Percentiles rank a stretch among this genome's conserved stretches.
Conservation (phyloP, 2,329 filamentous ascomycete genomes). For the Verticillium nubilum region DNA sequence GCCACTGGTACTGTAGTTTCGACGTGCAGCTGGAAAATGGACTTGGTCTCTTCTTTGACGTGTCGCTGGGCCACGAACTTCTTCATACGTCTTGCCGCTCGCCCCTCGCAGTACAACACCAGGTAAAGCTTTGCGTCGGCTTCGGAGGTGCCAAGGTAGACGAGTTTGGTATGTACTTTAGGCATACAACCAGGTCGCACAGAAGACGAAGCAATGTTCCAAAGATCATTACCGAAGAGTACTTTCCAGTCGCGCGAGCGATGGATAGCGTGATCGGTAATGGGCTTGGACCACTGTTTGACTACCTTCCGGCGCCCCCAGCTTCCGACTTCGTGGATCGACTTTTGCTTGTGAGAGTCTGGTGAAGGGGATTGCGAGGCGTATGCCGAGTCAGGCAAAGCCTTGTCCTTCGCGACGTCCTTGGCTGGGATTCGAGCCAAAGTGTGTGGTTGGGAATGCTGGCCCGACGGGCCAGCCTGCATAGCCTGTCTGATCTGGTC, state of each 20-base stretch:
- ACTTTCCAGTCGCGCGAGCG: conserved; percentile 7
- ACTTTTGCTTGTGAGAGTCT: neutral
- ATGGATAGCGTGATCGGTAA: neutral
- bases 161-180: conserved; percentile 1
- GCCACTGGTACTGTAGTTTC: neutral
- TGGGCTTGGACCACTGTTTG: neutral
- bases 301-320: neutral
- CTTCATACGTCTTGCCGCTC: neutral
- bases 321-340: neutral
- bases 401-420: neutral
- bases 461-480: neutral
- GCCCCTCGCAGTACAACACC: conserved; percentile 2
- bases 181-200: neutral
- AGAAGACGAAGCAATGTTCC: neutral
- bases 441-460: neutral
- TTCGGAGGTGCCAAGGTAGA: conserved; percentile 1
- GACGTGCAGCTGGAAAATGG: conserved; percentile 1
- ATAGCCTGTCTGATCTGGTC: neutral
- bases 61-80: conserved; percentile 4
- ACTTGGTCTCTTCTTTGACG: neutral
- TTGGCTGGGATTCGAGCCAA: neutral
- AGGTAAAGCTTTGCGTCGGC: conserved; percentile 2
- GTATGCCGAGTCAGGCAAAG: neutral
- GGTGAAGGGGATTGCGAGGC: neutral
- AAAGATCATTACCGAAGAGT: neutral